These are phyloP conservation scores for Penicillium robsamsonii DNA, from an alignment of 495 filamentous ascomycete genomes.

Conservation along the genomic window DNA sequence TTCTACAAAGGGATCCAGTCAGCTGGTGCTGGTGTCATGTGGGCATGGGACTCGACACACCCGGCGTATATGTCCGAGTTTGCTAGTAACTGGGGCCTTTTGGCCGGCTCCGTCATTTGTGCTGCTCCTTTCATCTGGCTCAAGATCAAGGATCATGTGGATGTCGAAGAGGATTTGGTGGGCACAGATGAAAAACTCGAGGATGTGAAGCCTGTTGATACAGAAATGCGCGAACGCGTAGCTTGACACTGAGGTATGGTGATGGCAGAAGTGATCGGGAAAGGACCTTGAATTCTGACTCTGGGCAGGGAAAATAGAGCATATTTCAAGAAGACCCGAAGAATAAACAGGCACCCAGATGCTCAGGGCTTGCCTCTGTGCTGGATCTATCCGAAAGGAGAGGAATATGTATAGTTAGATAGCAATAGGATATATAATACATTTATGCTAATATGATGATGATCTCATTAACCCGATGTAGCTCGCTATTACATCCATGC, in stretches of 20 bases:
- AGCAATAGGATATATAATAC: no score
- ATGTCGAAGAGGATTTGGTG: conserved; percentile 63
- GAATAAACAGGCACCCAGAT: no score
- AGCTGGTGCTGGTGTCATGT: conserved; percentile 74
- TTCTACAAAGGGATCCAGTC: conserved; percentile 91
- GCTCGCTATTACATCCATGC: background rate
- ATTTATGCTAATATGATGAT: background rate
- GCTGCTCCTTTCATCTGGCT: conserved; percentile 68
- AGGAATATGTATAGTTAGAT: no score
- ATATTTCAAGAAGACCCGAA: no score
- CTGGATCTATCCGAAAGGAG: no score
- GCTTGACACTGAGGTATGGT: no score
- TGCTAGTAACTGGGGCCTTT: conserved; percentile 58
- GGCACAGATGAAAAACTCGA: background rate
- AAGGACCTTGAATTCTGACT: no score
- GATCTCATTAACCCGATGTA: background rate
- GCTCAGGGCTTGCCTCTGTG: no score
- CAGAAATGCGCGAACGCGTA: background rate
- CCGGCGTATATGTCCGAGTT: conserved; percentile 53
- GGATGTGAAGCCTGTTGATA: background rate
- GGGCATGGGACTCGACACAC: conserved; percentile 60
- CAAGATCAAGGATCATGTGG: conserved; percentile 65
- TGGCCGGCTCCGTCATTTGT: conserved; percentile 58
- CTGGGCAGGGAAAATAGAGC: no score
- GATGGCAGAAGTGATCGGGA: no score